Conservation (phyloP, 441 rosid genomes). For the Erodium chrysanthum region DNA sequence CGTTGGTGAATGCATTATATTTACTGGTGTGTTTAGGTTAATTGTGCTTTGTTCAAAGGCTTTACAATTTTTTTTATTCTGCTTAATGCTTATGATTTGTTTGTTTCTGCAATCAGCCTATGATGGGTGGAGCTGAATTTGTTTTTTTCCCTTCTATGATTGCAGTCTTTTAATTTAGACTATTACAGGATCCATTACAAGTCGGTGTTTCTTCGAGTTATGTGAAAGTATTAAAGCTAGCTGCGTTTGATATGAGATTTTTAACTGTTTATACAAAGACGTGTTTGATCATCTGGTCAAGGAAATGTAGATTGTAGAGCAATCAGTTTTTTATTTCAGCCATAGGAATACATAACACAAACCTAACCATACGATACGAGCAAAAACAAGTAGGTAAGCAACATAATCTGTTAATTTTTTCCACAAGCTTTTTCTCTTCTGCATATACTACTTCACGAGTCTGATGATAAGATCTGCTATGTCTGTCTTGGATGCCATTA, state of each 20-base stretch:
- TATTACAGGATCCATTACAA: background rate
- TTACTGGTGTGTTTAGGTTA: background rate
- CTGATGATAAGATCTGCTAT: background rate
- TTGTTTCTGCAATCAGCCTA: background rate
- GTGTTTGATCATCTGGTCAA: background rate
- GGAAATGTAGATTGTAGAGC: background rate
- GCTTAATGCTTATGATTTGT: background rate
- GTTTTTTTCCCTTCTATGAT: background rate
- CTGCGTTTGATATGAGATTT: background rate
- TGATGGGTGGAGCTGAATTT: background rate
- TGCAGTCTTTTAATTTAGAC: background rate
- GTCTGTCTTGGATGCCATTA: background rate
- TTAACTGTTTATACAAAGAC: background rate
- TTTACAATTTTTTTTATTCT: background rate
- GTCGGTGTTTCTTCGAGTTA: background rate
- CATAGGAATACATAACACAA: background rate
- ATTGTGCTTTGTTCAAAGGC: background rate
- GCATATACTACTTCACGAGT: conserved; percentile 4
- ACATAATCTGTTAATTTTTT: background rate
- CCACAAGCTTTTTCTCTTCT: background rate
- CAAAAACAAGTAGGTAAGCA: background rate
- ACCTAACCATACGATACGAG: background rate
- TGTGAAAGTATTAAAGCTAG: background rate
- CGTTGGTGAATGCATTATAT: background rate
- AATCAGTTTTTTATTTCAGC: background rate